These are phyloP conservation scores for Plantago elongata DNA, from an alignment of 257 asterid species.

Conservation along the genomic window DNA sequence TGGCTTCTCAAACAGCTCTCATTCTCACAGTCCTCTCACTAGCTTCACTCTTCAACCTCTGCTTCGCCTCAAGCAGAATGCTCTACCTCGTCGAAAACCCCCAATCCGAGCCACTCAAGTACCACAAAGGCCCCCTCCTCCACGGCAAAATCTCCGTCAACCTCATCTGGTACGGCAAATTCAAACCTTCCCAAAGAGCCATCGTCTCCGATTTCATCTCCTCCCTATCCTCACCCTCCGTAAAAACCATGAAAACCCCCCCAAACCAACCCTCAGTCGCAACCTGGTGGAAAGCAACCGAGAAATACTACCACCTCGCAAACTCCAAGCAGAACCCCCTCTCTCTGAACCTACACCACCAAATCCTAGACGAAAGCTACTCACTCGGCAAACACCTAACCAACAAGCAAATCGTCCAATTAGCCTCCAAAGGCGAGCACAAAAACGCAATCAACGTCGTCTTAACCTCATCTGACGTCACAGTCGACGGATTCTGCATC, in stretches of 20 bases:
- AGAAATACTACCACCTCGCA: slow-evolving; percentile 54
- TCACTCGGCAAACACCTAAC: slow-evolving; percentile 59
- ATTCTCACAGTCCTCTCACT: no score
- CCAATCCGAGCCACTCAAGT: slow-evolving; percentile 13
- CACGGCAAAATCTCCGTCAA: slow-evolving; percentile 39
- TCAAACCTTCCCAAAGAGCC: slow-evolving; percentile 57
- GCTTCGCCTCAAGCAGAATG: no score
- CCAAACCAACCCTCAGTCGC: slow-evolving; percentile 49
- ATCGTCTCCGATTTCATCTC: slow-evolving; percentile 61
- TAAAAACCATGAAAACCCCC: slow-evolving; percentile 2
- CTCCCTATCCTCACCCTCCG: slow-evolving; percentile 46
- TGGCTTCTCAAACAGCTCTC: no score
- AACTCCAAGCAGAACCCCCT: slow-evolving; percentile 37
- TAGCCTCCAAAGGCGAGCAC: slow-evolving; percentile 57
- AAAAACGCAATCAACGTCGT: slow-evolving; percentile 53
- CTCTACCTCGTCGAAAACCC: no score
- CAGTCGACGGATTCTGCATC: slow-evolving; percentile 58
- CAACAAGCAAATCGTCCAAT: slow-evolving; percentile 33
- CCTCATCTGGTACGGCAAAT: slow-evolving; percentile 46
- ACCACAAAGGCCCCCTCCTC: slow-evolving; percentile 49
- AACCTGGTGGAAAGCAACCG: slow-evolving; percentile 65
- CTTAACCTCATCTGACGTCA: slow-evolving; percentile 48
- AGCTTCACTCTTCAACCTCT: no score
- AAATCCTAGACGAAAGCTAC: slow-evolving; percentile 26
- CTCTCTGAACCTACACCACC: slow-evolving; percentile 26